Conservation (phyloP, 1,139 yeast species). For the Yamadazyma conglobata region DNA sequence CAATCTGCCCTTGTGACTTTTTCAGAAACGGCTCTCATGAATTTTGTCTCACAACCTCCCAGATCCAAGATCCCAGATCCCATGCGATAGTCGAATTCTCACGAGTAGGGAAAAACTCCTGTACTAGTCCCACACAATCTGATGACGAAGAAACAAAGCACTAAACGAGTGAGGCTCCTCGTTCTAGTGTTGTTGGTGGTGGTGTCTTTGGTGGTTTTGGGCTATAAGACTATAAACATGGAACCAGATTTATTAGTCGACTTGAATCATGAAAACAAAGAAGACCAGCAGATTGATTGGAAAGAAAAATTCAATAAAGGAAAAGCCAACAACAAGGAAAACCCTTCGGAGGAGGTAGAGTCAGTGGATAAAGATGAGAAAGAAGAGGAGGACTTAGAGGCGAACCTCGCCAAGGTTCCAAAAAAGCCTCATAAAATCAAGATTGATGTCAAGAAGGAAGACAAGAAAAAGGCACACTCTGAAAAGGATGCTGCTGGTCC, state of each 20-base stretch:
- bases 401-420: not conserved
- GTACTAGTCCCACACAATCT: too few species aligned
- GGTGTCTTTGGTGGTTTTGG: slow-evolving; percentile 3
- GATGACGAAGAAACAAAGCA: slow-evolving; percentile 9
- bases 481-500: too few species aligned
- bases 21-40: too few species aligned
- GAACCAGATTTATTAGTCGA: slow-evolving; percentile 2
- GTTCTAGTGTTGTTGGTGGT: slow-evolving; percentile 6
- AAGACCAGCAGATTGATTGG: slow-evolving; percentile 2
- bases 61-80: too few species aligned
- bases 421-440: slow-evolving; percentile 3
- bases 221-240: slow-evolving; percentile 1
- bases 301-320: slow-evolving; percentile 2
- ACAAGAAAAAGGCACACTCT: not conserved
- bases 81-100: too few species aligned
- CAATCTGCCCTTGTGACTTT: too few species aligned
- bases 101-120: too few species aligned
- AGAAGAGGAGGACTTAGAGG: slow-evolving; percentile 1
- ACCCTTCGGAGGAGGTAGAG: not conserved
- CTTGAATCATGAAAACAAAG: not conserved
- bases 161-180: slow-evolving; percentile 8
- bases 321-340: slow-evolving; percentile 2
- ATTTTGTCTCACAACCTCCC: too few species aligned
- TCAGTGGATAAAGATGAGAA: not conserved
- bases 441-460: not conserved